Evolutionary conservation across 2,329 filamentous ascomycete species (phyloP).

Genomic region (Arachnomyces sp.): DNA sequence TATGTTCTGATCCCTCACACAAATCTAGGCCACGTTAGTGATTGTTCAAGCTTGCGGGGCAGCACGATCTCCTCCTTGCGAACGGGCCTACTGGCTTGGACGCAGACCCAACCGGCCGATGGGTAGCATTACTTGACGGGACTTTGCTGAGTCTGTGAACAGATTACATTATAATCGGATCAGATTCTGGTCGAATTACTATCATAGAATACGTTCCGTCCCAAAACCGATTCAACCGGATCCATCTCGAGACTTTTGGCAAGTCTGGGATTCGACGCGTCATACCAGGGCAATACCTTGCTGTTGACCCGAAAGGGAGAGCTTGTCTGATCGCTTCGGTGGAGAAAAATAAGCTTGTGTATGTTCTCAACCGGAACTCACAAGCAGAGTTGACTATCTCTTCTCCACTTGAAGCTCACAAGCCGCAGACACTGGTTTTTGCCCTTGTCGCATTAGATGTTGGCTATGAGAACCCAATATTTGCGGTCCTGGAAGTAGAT

Average conservation of each 20-base stretch:
- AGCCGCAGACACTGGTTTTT: conserved; percentile 82
- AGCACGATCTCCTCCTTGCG: conserved; percentile 37
- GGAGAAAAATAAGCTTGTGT: conserved; percentile 99
- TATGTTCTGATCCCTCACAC: conserved; percentile 45
- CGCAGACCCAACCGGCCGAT: conserved; percentile 9
- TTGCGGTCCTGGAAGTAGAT: conserved; percentile 88
- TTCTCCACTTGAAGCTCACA: conserved; percentile 92
- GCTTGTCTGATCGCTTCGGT: conserved; percentile 89
- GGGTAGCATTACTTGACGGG: conserved; percentile 15
- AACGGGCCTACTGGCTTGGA: conserved; percentile 24
- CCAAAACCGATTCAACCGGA: conserved; percentile 76
- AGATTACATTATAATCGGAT: conserved; percentile 95
- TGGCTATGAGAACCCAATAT: conserved; percentile 94
- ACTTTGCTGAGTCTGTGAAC: conserved; percentile 36
- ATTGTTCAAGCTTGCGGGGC: conserved; percentile 56
- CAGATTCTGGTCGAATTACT: conserved; percentile 90
- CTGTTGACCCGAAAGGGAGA: conserved; percentile 89
- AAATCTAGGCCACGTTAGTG: conserved; percentile 57
- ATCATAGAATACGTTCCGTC: conserved; percentile 86
- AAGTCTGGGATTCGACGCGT: conserved; percentile 93
- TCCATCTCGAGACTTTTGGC: conserved; percentile 95
- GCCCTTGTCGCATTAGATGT: conserved; percentile 84
- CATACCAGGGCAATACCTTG: conserved; percentile 90
- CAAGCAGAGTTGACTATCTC: conserved; percentile 95
- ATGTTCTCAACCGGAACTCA: conserved; percentile 90